Percentiles rank a stretch among this genome's conserved stretches.
These are phyloP conservation scores for Telopea speciosissima DNA, from an alignment of 177 flowering plant genomes.

Conservation along the genomic window DNA sequence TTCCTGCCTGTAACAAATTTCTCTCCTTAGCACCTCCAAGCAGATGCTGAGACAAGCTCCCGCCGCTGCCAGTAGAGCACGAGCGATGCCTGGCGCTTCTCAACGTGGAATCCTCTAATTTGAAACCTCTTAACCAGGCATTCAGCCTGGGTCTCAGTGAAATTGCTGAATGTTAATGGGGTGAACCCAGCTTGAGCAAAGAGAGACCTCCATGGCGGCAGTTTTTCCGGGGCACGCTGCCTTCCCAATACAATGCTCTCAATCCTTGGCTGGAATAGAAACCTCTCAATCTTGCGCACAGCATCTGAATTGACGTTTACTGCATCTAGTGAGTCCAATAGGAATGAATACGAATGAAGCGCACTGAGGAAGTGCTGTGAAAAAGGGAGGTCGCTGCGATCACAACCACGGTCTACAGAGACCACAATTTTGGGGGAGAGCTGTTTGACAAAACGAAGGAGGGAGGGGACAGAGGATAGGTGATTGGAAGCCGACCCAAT, in stretches of 20 bases:
- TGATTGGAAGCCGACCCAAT: slow-evolving; percentile 22
- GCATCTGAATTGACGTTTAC: slow-evolving; percentile 24
- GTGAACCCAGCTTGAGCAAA: slow-evolving; percentile 44
- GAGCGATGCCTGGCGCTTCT: slow-evolving; percentile 51
- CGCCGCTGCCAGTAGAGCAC: slow-evolving; percentile 60
- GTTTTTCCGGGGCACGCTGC: slow-evolving; percentile 7
- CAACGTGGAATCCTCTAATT: slow-evolving; percentile 52
- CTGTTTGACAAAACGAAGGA: slow-evolving; percentile 40
- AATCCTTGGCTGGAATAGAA: slow-evolving; percentile 22
- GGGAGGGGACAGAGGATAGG: slow-evolving; percentile 21
- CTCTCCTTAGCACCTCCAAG: slow-evolving; percentile 52
- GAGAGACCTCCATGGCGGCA: slow-evolving; percentile 40
- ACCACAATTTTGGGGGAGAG: slow-evolving; percentile 45
- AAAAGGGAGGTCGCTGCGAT: slow-evolving; percentile 36
- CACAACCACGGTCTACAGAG: slow-evolving; percentile 39
- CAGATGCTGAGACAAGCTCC: slow-evolving; percentile 51
- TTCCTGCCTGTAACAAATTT: slow-evolving; percentile 15
- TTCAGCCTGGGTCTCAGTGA: slow-evolving; percentile 63
- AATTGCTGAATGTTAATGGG: slow-evolving; percentile 44
- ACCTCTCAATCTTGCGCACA: slow-evolving; percentile 36
- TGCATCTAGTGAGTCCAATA: slow-evolving; percentile 46
- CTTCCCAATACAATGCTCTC: slow-evolving; percentile 18
- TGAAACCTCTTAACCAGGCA: slow-evolving; percentile 48
- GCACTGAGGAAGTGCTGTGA: slow-evolving; percentile 33
- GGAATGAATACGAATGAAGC: slow-evolving; percentile 26